Evolutionary conservation across 1,284 basidiomycete genomes (phyloP), one percentile per base, ranked within the genome.

Genomic region (Fomes fomentarius): DNA sequence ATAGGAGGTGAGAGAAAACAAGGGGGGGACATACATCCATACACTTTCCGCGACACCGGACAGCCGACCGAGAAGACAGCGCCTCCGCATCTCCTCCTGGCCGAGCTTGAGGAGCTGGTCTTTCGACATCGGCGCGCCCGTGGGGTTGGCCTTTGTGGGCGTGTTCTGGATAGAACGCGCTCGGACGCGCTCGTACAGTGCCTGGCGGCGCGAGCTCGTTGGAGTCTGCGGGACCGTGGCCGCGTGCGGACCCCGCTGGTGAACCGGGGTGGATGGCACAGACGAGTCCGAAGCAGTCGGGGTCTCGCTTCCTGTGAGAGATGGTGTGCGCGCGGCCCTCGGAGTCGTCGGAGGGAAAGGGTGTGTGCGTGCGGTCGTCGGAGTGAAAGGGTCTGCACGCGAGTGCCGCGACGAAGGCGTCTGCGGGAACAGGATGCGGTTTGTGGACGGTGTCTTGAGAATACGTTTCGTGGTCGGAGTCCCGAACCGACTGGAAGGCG

Each of bases 21-120:
- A n/a, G n/a, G 43, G 47, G 49, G 39, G 44, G 28, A 75, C 85
- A 68, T 64, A 88, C 90, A 92, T 91, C 89, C 90, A 92, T n/a
- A 87, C 80, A 58, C 89, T 88, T 66, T 92, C 89, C n/a, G 89
- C 90, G 19, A 92, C 79, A 12, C 86, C 84, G 26, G 80, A 78
- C 10, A 93, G 78, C n/a, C 89, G 82, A 48, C 89, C 89, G 9
- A 93, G 76, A 17, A 91, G 69, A 62, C 88, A 89, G 35, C 87
- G 77, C 50, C 86, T 77, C 52, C 89, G 79, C 71, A 87, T 82
- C 65, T 89, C 89, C 52, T 91, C 89, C 65, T 90, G 87, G 34
- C 83, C 77, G 47, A 91, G 73, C 68, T 85, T 88, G 41, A 85
- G 68, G 54, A 92, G 76, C 62, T 89, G 81, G 50, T 89, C 87